phyloP scores from a whole-genome alignment of 106 monocot genomes.

The Dendrobium huoshanense region DNA sequence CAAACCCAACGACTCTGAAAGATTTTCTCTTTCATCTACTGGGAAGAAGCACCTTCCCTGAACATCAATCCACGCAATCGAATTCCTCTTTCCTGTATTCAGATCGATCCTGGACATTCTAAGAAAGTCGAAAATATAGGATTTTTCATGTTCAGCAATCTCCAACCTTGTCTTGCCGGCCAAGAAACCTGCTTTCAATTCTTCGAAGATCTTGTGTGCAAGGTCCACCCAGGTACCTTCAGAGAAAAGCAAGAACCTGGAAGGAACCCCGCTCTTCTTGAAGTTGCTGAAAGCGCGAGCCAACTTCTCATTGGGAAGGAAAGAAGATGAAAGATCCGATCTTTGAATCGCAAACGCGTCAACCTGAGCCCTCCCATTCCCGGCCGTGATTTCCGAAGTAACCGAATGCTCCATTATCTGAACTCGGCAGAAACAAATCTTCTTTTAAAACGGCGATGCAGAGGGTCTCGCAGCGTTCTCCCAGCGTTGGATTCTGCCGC shows the following conservation, averaged over 20 bases:
- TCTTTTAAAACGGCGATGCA: neutral
- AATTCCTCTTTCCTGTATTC: slow-evolving; percentile 14
- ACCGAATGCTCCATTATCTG: neutral
- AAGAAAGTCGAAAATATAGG: slow-evolving; percentile 47
- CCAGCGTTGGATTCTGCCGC: too few species aligned
- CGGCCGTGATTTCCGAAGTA: neutral
- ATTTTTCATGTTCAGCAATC: slow-evolving; percentile 8
- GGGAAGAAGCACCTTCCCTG: slow-evolving; percentile 66
- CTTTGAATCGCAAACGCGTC: neutral
- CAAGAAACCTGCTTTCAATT: slow-evolving; percentile 36
- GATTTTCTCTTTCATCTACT: neutral
- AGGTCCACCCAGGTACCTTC: slow-evolving; percentile 49
- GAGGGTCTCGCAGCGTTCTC: neutral
- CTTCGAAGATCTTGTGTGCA: slow-evolving; percentile 14
- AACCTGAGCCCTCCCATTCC: too few species aligned
- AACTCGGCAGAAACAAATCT: neutral
- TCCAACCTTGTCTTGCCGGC: slow-evolving; percentile 30
- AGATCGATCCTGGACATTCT: slow-evolving; percentile 32
- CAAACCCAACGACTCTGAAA: neutral
- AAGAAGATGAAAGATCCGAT: neutral
- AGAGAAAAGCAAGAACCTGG: slow-evolving; percentile 32
- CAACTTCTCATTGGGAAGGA: neutral
- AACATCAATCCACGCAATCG: slow-evolving; percentile 65
- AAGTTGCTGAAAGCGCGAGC: slow-evolving; percentile 27
- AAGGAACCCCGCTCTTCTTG: slow-evolving; percentile 38